These are phyloP conservation scores for Fusarium abutilonis DNA, from an alignment of 2,329 filamentous ascomycete genomes.

Conservation along the genomic window DNA sequence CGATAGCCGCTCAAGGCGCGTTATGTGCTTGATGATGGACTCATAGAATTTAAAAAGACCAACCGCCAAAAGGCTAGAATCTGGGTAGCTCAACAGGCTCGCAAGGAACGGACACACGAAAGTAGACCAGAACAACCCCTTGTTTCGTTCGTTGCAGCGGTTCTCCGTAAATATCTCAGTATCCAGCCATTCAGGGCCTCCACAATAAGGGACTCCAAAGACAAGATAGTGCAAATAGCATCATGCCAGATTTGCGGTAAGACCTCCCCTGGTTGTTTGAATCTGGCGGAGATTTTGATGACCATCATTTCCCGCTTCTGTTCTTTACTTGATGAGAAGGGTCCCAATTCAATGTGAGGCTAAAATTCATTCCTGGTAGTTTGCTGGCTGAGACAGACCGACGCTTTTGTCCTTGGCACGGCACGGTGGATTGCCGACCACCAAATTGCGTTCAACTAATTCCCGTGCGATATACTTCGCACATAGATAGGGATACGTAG, in stretches of 20 bases:
- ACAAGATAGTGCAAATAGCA: conserved; percentile 24
- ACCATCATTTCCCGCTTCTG: conserved; percentile 14
- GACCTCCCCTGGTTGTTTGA: conserved; percentile 14
- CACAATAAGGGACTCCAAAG: conserved; percentile 19
- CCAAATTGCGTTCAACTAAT: conserved; percentile 27
- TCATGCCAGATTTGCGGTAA: conserved; percentile 24
- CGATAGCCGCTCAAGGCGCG: conserved; percentile 38
- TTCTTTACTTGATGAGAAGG: conserved; percentile 6
- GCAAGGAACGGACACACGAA: not conserved
- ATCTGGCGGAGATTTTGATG: conserved; percentile 22
- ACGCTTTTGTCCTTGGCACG: conserved; percentile 19
- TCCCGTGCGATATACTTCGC: conserved; percentile 28
- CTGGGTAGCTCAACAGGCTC: not conserved
- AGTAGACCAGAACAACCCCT: conserved; percentile 22
- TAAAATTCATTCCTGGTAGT: conserved; percentile 1
- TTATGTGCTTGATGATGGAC: conserved; percentile 4
- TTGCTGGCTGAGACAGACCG: conserved; percentile 23
- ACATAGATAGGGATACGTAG: conserved; percentile 17
- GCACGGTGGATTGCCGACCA: conserved; percentile 15
- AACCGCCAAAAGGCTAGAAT: not conserved
- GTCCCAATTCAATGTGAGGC: not conserved
- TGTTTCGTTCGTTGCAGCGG: conserved; percentile 28
- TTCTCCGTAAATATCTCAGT: conserved; percentile 39
- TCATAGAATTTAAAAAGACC: not conserved
- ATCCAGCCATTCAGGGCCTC: conserved; percentile 23